Percentiles rank a stretch among this genome's conserved stretches.
Evolutionary conservation across 345 rosid genomes (phyloP).

Genomic region (Aethionema arabicum): DNA sequence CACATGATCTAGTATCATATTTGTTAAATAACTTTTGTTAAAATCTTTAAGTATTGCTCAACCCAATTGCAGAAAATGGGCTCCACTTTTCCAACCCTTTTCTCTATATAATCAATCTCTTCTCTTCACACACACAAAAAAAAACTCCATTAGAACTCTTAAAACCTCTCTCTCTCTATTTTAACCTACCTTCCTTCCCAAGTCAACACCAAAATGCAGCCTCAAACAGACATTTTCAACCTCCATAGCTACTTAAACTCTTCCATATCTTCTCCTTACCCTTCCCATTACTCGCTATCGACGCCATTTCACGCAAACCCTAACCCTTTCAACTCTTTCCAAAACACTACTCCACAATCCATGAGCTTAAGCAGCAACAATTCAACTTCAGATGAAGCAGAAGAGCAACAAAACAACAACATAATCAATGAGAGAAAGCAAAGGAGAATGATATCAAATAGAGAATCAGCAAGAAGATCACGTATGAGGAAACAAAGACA

Average conservation of each 20-base stretch:
- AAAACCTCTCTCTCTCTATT: neutral
- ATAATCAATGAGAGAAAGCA: slow-evolving; percentile 73
- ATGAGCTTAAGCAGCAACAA: slow-evolving; percentile 63
- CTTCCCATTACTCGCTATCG: slow-evolving; percentile 38
- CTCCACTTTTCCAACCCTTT: slow-evolving; percentile 5
- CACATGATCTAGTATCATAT: slow-evolving; percentile 22
- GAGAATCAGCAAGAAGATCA: slow-evolving; percentile 85
- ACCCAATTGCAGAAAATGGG: slow-evolving; percentile 30
- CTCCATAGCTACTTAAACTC: slow-evolving; percentile 25
- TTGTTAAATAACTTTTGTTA: slow-evolving; percentile 19
- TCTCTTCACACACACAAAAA: slow-evolving; percentile 21
- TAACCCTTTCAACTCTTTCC: slow-evolving; percentile 40
- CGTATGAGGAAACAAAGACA: slow-evolving; percentile 92
- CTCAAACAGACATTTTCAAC: slow-evolving; percentile 12
- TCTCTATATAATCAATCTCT: too few species aligned
- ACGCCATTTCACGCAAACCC: slow-evolving; percentile 39
- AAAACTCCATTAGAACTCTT: slow-evolving; percentile 9
- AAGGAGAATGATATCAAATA: slow-evolving; percentile 77
- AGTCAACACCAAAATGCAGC: slow-evolving; percentile 34
- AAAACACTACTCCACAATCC: slow-evolving; percentile 40
- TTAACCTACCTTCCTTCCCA: slow-evolving; percentile 23
- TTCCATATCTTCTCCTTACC: slow-evolving; percentile 19
- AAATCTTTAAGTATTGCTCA: slow-evolving; percentile 23
- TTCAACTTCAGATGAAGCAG: slow-evolving; percentile 84
- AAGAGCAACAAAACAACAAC: slow-evolving; percentile 48